These are phyloP conservation scores for Ceriops tagal DNA, from an alignment of 345 rosid genomes.

Conservation along the genomic window DNA sequence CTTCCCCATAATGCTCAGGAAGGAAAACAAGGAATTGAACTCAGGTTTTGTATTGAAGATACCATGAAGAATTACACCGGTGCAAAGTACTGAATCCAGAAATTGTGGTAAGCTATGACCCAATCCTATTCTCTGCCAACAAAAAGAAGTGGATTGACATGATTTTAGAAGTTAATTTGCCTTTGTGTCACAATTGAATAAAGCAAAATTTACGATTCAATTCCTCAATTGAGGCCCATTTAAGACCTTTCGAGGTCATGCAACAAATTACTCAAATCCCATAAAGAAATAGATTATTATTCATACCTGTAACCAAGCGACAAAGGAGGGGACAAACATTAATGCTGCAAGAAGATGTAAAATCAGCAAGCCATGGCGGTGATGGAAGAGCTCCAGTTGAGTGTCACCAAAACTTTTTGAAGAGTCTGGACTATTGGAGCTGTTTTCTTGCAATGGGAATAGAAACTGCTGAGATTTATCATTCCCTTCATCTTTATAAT, in stretches of 20 bases:
- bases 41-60: constrained; percentile 54
- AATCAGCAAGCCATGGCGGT: constrained; percentile 69
- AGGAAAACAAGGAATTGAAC: constrained; percentile 44
- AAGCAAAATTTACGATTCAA: not conserved
- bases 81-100: constrained; percentile 65
- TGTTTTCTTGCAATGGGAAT: constrained; percentile 33
- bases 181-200: not conserved
- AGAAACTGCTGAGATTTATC: constrained; percentile 35
- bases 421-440: constrained; percentile 37
- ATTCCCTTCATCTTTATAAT: constrained; percentile 35
- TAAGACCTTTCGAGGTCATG: not conserved
- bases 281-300: constrained; percentile 4
- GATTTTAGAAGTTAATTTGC: not conserved
- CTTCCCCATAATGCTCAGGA: constrained; percentile 40
- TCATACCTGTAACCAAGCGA: constrained; percentile 89
- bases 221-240: constrained; percentile 1
- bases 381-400: constrained; percentile 81
- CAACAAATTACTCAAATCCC: not conserved
- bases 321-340: constrained; percentile 88
- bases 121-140: constrained; percentile 73
- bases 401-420: constrained; percentile 64
- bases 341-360: constrained; percentile 73
- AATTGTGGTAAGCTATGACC: constrained; percentile 80
- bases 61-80: constrained; percentile 71
- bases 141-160: not conserved